Conservation (phyloP, 1,284 basidiomycete species). For the Ganoderma boninense region DNA sequence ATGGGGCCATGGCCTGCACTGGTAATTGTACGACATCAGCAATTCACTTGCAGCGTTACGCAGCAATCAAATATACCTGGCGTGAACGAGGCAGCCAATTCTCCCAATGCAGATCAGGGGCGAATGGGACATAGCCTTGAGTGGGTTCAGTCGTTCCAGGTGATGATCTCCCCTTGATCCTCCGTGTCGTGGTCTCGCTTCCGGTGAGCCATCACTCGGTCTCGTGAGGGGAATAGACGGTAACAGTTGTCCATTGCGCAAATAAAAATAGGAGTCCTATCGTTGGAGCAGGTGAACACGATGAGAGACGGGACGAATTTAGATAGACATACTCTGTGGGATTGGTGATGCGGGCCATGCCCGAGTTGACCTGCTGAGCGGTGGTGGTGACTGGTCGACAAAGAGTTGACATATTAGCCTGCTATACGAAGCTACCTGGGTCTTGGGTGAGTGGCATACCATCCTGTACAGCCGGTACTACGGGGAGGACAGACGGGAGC, state of each 20-base stretch:
- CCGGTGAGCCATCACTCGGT: slow-evolving; percentile 73
- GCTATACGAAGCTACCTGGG: no score
- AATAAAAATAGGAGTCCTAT: slow-evolving; percentile 71
- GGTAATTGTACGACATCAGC: slow-evolving; percentile 3
- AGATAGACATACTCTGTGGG: slow-evolving; percentile 56
- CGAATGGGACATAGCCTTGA: neutral
- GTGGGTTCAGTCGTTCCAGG: slow-evolving; percentile 68
- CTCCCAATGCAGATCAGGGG: neutral
- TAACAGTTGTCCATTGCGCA: slow-evolving; percentile 71
- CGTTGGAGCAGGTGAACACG: neutral
- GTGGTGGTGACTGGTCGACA: slow-evolving; percentile 53
- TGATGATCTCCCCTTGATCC: slow-evolving; percentile 66
- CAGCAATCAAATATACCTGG: no score
- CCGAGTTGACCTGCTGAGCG: slow-evolving; percentile 52
- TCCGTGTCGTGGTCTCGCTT: slow-evolving; percentile 75
- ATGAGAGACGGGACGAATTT: neutral
- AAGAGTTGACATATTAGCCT: neutral
- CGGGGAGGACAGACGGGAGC: slow-evolving; percentile 42
- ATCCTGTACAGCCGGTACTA: slow-evolving; percentile 42
- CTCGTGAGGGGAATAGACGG: slow-evolving; percentile 75
- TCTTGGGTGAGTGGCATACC: slow-evolving; percentile 28
- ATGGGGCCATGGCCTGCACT: neutral
- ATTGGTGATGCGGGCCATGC: slow-evolving; percentile 59
- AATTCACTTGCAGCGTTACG: neutral
- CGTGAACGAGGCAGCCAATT: neutral